Evolutionary conservation across 2,329 filamentous ascomycete genomes (phyloP), one percentile per base, ranked within the genome.

Genomic region (Trichoderma cornu-damae): DNA sequence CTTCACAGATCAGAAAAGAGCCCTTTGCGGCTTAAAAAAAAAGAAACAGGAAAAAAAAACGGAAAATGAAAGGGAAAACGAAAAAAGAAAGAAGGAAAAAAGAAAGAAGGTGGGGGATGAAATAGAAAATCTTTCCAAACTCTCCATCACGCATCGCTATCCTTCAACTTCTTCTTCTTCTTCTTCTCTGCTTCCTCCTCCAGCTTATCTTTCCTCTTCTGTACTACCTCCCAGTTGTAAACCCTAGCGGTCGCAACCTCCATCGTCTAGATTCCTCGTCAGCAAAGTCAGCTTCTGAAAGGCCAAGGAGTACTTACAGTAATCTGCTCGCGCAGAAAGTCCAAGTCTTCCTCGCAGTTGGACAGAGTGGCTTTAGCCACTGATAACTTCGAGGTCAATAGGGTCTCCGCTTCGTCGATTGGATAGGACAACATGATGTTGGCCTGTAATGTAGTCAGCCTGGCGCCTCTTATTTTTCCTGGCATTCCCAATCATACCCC

Each of bases 191-290:
- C 72, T 51, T 77, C 84, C 61, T 84, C 82, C 37, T 87, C 85
- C 3, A 75, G 79, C 72, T 91, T 94, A 60, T 96, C 91, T 78
- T 96, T 96, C 65, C 94, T 81, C 75, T 95, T 90, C 77, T 96
- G 89, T 42, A 93, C 90, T 4, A 99, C 91, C 68, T 99, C 94
- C 93, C 94, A 97, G 73, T 99, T 99, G 74, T 99, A 97, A n/a
- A 99, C 92, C 62, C 94, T 82, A 20, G 94, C 94, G 38, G 93
- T 91, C 3, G 94, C 94, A 32, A 99, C 94, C 73, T 99, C 94
- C 78, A 99, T 87, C 0, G 92, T 96, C 90, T 95, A 16, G n/a
- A 37, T 6, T 18, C 30, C 24, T 14, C 22, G 43, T 61, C 30
- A 57, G 49, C 47, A 12, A 22, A 58, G 4, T 6, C 38, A 16